Evolutionary conservation across 192 early-diverging fungal species (phyloP), one percentile per base, ranked within the genome.

Genomic region (Irineochytrium annulatum): DNA sequence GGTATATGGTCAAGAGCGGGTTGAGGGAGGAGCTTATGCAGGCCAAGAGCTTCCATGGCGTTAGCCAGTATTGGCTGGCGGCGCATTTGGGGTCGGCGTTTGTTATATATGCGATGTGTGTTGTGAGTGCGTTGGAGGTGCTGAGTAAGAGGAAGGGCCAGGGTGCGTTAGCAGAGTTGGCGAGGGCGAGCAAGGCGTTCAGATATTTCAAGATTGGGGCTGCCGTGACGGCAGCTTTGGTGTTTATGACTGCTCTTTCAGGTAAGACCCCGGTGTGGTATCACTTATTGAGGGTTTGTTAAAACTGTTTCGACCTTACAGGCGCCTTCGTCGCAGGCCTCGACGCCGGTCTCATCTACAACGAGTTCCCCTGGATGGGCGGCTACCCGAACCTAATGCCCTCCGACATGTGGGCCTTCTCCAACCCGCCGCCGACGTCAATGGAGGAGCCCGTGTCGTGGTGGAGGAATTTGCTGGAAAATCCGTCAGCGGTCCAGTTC

Each of bases 1-100:
- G 95, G 95, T 95, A 91, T 69, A 98, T 98, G 95, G 95, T 98
- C 22, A 86, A 90, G 34, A 92, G 89, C 58, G 95, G 95, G 14
- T 76, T 98, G 5, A 82, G 87, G 20, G 77, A 90, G 43, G 87
- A 91, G 63, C 71, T 94, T 30, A 74, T 91, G 65, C 81, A 82
- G 4, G 82, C 88, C 16, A 85, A 90, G 34, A 82, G 86, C 13
- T 86, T 92, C 2, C 94, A 94, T 1, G 85, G 95, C 31, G 95
- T 98, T 30, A 91, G 88, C 53, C 95, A 96, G 66, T 96, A 95
- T 71, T 86, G 95, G 60, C 78, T 98, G 33, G 84, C 91, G 0
- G 89, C 93, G 3, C 95, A 98, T 65, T 70, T 98, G 32, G 87
- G 87, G 4, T 81, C 85, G 16, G 95, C 95, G 3, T 91, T 95